These are phyloP conservation scores for Chaetomium globosum DNA, from an alignment of 2,329 filamentous ascomycete species.

Conservation along the genomic window DNA sequence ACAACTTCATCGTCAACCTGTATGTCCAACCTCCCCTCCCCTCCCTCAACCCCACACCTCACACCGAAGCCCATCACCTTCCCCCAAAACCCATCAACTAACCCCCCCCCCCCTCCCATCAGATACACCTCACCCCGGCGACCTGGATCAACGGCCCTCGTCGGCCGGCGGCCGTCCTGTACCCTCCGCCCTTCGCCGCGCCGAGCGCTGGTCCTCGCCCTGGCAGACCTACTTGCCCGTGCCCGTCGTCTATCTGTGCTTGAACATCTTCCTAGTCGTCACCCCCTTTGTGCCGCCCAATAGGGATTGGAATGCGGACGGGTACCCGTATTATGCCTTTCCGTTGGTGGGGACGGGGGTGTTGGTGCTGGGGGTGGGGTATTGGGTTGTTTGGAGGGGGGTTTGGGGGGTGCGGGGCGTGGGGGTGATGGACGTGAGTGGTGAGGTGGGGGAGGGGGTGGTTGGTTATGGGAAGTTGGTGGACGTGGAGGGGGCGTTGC, in stretches of 20 bases:
- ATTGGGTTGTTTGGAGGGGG: conserved; percentile 58
- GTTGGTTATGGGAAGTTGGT: neutral
- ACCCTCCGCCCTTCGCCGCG: conserved; percentile 52
- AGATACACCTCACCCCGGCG: conserved; percentile 54
- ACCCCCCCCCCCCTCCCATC: neutral
- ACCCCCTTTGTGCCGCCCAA: conserved; percentile 60
- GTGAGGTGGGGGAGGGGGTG: conserved; percentile 47
- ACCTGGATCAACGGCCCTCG: conserved; percentile 58
- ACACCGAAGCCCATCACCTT: too few species aligned
- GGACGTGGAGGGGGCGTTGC: neutral
- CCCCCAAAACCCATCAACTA: too few species aligned
- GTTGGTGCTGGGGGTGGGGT: conserved; percentile 53
- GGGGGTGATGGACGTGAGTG: conserved; percentile 51
- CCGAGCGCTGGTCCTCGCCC: conserved; percentile 56
- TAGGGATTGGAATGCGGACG: conserved; percentile 50
- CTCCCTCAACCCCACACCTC: neutral
- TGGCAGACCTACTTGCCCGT: conserved; percentile 56
- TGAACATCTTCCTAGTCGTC: conserved; percentile 56
- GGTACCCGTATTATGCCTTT: conserved; percentile 60
- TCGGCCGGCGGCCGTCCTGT: conserved; percentile 55
- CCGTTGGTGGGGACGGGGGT: conserved; percentile 58
- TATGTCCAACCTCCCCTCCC: conserved; percentile 37
- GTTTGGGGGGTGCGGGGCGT: conserved; percentile 53
- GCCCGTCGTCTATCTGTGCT: conserved; percentile 52
- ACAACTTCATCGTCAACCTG: conserved; percentile 66